Base-by-base conservation (phyloP, 257 asterid species). In the Oldenlandia corymbosa region DNA sequence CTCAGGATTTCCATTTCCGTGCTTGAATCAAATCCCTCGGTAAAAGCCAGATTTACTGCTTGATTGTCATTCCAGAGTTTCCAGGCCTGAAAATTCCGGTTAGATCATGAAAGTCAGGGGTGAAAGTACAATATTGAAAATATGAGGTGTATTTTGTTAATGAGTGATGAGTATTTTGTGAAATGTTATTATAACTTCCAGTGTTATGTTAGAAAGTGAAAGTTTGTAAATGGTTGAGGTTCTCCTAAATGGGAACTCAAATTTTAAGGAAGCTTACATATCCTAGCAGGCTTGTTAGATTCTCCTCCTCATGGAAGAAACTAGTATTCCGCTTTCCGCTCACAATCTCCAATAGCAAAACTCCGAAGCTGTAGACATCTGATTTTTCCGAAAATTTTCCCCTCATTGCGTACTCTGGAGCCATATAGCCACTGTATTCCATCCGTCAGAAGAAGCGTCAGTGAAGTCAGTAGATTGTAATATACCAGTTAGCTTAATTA, bases 381-480 rank as follows among this genome's bases (percentile, higher is more conserved):
- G 93, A 79, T 50, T 75, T 88, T 58, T 88, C 91, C 1, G 95
- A 83, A 73, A 83, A 85, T 71, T 77, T 83, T 62, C 95, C 88
- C 43, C 71, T 73, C 76, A 83, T 32, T 48, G 88, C 85, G 47
- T 88, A 88, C 69, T 85, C 95, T 2, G 91, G 95, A 51, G 94
- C 88, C 90, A 85, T 82, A 37, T 87, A 87, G 37, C 95, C 95
- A 62, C 95, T 71, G 77, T 74, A 73, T 57, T n/a, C 74, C 60
- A 64, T 36, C 12, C 66, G 54, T 47, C n/a, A 30, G 37, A 30
- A 61, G 58, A 3, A 62, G 41, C 68, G 26, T 4, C 23, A 27
- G 34, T 34, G 39, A 34, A 3, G 9, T 34, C 4, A 34, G 4
- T n/a, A n/a, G n/a, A n/a, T n/a, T n/a, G n/a, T n/a, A n/a, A n/a